Percentiles rank a stretch among this genome's conserved stretches.
Conservation (phyloP, 129 eudicot species). For the Chrysanthemum lavandulifolium region DNA sequence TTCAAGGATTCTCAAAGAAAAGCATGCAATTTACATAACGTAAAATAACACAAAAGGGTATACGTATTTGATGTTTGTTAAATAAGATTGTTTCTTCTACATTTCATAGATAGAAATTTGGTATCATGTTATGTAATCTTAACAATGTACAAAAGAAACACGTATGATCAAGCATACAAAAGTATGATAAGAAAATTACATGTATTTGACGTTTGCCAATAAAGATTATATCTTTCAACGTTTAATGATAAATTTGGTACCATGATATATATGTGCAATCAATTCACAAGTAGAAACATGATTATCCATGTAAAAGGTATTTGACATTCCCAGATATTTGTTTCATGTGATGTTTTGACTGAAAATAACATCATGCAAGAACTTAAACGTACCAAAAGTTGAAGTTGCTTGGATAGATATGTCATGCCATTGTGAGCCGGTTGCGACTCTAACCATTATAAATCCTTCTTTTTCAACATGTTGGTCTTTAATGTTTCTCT, state of each 20-base stretch:
- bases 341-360: neutral
- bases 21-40: neutral
- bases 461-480: slow-evolving; percentile 36
- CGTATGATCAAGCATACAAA: neutral
- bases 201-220: neutral
- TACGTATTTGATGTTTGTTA: neutral
- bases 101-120: neutral
- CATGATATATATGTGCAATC: neutral
- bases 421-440: slow-evolving; percentile 63
- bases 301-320: neutral
- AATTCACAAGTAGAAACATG: slow-evolving; percentile 12
- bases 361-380: neutral
- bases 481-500: slow-evolving; percentile 47
- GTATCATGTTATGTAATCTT: neutral
- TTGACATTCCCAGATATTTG: neutral
- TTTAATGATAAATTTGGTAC: neutral
- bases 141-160: neutral
- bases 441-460: slow-evolving; percentile 56
- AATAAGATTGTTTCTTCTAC: neutral
- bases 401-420: slow-evolving; percentile 67
- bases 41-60: neutral
- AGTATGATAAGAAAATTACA: neutral
- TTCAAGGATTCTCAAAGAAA: neutral
- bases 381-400: slow-evolving; percentile 55
- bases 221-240: neutral